Conservation (phyloP, 75 land plant species). For the Cupressus sempervirens region DNA sequence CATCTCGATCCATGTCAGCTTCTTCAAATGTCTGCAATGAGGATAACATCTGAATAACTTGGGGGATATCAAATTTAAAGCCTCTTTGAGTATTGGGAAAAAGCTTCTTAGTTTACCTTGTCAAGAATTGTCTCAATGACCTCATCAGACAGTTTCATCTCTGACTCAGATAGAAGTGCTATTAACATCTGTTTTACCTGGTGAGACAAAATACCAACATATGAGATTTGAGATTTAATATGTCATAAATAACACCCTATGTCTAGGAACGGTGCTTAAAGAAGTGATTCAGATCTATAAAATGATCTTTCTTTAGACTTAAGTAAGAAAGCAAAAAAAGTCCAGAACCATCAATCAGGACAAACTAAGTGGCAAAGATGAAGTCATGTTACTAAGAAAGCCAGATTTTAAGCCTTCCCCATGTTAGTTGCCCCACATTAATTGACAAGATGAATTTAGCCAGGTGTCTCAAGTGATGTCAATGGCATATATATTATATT, state of each 20-base stretch:
- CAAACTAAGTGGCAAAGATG: too few relatives aligned
- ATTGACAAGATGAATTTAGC: too few relatives aligned
- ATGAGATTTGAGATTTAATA: not conserved
- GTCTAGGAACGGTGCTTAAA: not conserved
- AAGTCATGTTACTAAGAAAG: too few relatives aligned
- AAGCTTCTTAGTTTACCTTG: slow-evolving; percentile 48
- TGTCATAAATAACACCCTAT: not conserved
- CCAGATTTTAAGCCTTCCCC: too few relatives aligned
- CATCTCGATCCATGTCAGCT: slow-evolving; percentile 70
- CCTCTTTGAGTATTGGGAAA: not conserved
- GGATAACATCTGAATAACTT: not conserved
- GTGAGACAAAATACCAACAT: not conserved
- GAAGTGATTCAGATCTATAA: not conserved
- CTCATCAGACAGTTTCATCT: slow-evolving; percentile 93
- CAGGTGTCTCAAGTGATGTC: too few relatives aligned
- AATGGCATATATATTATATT: too few relatives aligned
- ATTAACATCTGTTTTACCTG: slow-evolving; percentile 95
- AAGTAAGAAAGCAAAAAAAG: not conserved
- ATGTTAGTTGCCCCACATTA: too few relatives aligned
- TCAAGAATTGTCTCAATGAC: slow-evolving; percentile 82
- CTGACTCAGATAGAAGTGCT: slow-evolving; percentile 87
- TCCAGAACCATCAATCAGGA: not conserved
- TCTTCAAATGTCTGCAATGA: slow-evolving; percentile 65
- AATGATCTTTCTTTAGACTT: not conserved
- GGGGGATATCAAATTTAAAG: slow-evolving; percentile 2